phyloP scores from a whole-genome alignment of 495 filamentous ascomycete genomes.

The Stereocaulon alpinum region DNA sequence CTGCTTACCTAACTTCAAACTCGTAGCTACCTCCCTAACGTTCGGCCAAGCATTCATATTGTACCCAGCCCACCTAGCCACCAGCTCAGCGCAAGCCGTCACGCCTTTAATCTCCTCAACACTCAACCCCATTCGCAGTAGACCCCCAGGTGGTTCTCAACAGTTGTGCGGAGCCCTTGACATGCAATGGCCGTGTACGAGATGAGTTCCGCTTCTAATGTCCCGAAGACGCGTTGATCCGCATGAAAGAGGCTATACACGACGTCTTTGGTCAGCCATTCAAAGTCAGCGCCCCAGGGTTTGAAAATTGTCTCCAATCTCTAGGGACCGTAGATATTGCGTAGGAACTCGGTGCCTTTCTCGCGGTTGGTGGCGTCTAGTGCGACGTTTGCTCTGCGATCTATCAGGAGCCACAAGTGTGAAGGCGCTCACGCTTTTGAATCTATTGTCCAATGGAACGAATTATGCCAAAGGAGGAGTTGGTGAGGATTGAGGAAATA shows the following conservation, averaged over 20 bases:
- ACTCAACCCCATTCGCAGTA: background rate
- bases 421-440: no score
- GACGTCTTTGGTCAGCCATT: slow-evolving; percentile 1
- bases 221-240: background rate
- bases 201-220: background rate
- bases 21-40: background rate
- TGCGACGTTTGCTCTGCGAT: background rate
- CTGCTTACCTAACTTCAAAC: background rate
- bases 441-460: no score
- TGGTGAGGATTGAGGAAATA: no score
- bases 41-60: background rate
- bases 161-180: background rate
- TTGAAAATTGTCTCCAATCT: background rate
- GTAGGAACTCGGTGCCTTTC: background rate
- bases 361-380: background rate
- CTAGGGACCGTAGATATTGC: background rate
- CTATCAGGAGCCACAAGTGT: background rate
- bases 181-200: background rate
- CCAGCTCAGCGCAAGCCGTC: background rate
- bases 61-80: background rate
- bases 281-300: background rate
- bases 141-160: background rate
- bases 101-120: background rate
- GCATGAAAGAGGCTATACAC: background rate
- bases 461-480: no score